phyloP scores from a whole-genome alignment of 257 asterid species.

The Eustoma russellianum region DNA sequence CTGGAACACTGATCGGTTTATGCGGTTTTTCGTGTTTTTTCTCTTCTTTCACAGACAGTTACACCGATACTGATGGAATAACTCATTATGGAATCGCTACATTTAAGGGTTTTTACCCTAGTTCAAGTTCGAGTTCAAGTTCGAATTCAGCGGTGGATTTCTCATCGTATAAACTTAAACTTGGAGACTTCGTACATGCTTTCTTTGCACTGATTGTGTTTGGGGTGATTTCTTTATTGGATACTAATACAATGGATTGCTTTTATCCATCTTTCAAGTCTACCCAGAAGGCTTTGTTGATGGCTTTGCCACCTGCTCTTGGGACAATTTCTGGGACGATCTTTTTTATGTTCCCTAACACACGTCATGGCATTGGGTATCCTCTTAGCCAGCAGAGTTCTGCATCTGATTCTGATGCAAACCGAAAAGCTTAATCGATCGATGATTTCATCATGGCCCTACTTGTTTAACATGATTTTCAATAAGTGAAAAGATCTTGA shows the following conservation, averaged over 20 bases:
- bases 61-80: conserved; percentile 40
- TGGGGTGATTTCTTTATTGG: conserved; percentile 19
- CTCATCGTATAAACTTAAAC: background rate
- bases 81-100: conserved; percentile 60
- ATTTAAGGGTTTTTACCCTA: conserved; percentile 62
- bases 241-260: conserved; percentile 52
- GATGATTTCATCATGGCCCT: too few species aligned
- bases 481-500: too few species aligned
- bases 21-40: conserved; percentile 56
- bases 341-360: conserved; percentile 47
- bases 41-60: conserved; percentile 78
- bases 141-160: background rate
- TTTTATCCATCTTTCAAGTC: conserved; percentile 56
- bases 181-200: conserved; percentile 1
- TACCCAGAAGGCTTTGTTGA: conserved; percentile 36
- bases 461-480: too few species aligned
- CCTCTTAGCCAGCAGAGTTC: conserved; percentile 15
- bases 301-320: conserved; percentile 55
- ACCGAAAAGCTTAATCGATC: background rate
- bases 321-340: conserved; percentile 43
- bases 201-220: background rate
- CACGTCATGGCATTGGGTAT: conserved; percentile 72
- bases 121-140: conserved; percentile 2
- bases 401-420: background rate
- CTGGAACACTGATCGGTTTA: conserved; percentile 25